phyloP scores from a whole-genome alignment of 2,329 filamentous ascomycete genomes.

The Colletotrichum neosansevieriae region DNA sequence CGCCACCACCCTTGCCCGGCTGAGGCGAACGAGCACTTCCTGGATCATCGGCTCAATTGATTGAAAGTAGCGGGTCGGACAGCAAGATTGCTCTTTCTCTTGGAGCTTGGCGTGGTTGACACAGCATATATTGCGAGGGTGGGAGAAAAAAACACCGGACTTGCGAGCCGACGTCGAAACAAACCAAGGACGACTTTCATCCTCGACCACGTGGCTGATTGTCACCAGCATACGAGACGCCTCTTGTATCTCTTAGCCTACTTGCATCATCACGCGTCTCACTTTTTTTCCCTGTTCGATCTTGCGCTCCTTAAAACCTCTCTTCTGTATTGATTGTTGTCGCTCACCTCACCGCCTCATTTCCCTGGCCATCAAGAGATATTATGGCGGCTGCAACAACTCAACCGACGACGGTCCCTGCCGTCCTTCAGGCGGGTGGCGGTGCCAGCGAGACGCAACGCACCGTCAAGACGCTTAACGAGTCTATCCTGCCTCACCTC shows the following conservation, averaged over 20 bases:
- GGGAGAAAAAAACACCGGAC: constrained; percentile 4
- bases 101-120: constrained; percentile 26
- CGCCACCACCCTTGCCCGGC: constrained; percentile 16
- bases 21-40: constrained; percentile 12
- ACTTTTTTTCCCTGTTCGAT: neutral
- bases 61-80: constrained; percentile 12
- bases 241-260: constrained; percentile 16
- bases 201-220: constrained; percentile 19
- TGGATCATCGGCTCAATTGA: constrained; percentile 22
- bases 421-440: constrained; percentile 57
- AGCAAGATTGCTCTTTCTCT: constrained; percentile 23
- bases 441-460: constrained; percentile 58
- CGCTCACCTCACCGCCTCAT: constrained; percentile 15
- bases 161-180: constrained; percentile 5
- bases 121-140: constrained; percentile 5
- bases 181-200: neutral
- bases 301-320: constrained; percentile 1
- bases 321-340: neutral
- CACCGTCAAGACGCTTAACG: constrained; percentile 56
- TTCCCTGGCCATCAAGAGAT: neutral
- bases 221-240: constrained; percentile 24
- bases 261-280: constrained; percentile 32
- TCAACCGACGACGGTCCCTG: constrained; percentile 5
- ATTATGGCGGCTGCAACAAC: constrained; percentile 29
- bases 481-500: constrained; percentile 56